Evolutionary conservation across 2,329 filamentous ascomycete species (phyloP).

Genomic region (Zasmidium citrigriseum): DNA sequence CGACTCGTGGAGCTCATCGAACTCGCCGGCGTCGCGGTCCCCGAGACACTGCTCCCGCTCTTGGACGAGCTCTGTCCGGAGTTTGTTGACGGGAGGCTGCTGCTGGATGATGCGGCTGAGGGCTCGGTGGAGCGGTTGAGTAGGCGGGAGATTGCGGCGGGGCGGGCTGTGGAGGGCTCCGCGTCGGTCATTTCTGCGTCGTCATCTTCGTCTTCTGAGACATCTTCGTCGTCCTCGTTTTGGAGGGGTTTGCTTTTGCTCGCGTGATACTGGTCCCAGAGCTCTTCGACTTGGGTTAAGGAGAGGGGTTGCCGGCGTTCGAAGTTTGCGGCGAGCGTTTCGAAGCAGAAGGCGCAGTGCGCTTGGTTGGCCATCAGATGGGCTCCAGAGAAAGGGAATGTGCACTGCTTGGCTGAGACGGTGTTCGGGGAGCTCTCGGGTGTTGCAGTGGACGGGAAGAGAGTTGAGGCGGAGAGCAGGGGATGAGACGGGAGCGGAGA

Average conservation of each 20-base stretch:
- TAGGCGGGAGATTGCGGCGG: conserved; percentile 48
- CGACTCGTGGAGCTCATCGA: conserved; percentile 48
- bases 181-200: conserved; percentile 31
- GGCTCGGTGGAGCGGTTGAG: conserved; percentile 28
- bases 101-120: conserved; percentile 29
- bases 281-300: conserved; percentile 68
- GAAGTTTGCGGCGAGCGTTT: conserved; percentile 75
- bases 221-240: conserved; percentile 42
- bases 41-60: conserved; percentile 20
- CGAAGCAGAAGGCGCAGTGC: conserved; percentile 94
- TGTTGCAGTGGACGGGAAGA: no score
- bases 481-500: no score
- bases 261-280: conserved; percentile 60
- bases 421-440: no score
- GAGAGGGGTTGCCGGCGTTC: conserved; percentile 67
- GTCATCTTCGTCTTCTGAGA: conserved; percentile 30
- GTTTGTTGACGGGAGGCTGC: conserved; percentile 30
- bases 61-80: conserved; percentile 19
- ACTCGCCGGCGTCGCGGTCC: conserved; percentile 33
- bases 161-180: conserved; percentile 30
- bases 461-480: no score
- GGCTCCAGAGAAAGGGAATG: no score
- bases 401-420: no score
- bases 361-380: conserved; percentile 73
- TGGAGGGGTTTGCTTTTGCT: conserved; percentile 34